Percentiles rank a stretch among this genome's conserved stretches.
phyloP scores from a whole-genome alignment of 2,329 filamentous ascomycete species.

The Fusarium piperis region DNA sequence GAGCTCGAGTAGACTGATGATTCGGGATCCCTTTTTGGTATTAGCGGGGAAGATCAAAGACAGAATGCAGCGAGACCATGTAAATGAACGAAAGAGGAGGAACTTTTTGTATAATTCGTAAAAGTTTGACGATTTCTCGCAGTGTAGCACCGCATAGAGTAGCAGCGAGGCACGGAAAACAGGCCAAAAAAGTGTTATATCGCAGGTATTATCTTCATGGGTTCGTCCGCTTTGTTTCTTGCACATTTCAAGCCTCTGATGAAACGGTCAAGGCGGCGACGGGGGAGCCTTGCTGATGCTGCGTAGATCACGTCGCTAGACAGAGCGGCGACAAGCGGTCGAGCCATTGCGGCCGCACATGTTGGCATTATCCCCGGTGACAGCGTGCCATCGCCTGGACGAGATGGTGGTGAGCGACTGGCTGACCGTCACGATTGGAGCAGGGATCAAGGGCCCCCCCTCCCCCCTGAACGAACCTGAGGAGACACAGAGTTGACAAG shows the following conservation, averaged over 20 bases:
- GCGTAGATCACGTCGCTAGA: conserved; percentile 2
- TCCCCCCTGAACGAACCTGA: conserved; percentile 27
- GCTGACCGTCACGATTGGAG: not conserved
- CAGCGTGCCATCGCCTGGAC: conserved; percentile 14
- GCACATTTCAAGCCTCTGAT: not conserved
- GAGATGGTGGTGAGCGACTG: conserved; percentile 23
- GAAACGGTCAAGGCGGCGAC: conserved; percentile 2
- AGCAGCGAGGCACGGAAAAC: conserved; percentile 4
- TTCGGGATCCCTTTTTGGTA: not conserved
- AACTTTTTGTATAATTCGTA: conserved; percentile 8
- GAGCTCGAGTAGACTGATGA: conserved; percentile 52
- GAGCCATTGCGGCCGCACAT: conserved; percentile 11
- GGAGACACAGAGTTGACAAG: conserved; percentile 27
- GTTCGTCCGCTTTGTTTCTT: not conserved
- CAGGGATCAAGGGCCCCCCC: conserved; percentile 10
- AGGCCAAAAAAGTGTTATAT: not conserved
- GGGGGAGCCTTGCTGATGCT: conserved; percentile 15
- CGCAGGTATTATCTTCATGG: not conserved
- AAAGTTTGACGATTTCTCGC: not conserved
- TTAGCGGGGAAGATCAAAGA: not conserved
- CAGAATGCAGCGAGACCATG: not conserved
- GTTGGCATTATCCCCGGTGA: conserved; percentile 31
- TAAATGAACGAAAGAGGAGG: conserved; percentile 10
- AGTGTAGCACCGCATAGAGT: conserved; percentile 6
- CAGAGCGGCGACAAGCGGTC: not conserved